Evolutionary conservation across 208 protist species (phyloP).

Genomic region (Trypanosoma scelopori): DNA sequence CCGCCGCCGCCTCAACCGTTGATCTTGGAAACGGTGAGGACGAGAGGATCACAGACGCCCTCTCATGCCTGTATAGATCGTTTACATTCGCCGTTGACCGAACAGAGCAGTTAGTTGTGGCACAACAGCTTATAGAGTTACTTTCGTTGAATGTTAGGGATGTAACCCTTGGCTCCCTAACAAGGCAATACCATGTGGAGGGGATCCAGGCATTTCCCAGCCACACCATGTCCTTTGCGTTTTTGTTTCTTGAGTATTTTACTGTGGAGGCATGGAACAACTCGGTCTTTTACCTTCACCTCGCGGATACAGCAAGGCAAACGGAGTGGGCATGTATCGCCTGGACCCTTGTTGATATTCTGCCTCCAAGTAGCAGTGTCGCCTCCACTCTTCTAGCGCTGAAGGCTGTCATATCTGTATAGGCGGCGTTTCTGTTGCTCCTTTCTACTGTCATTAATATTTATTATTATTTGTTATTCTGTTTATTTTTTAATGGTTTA

Average conservation of each 20-base stretch:
- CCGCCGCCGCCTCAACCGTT: background rate
- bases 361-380: constrained; percentile 18
- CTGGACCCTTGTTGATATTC: constrained; percentile 23
- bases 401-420: constrained; percentile 14
- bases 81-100: constrained; percentile 23
- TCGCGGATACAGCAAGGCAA: constrained; percentile 21
- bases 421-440: constrained; percentile 16
- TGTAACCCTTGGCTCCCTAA: constrained; percentile 16
- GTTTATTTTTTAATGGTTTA: constrained; percentile 4
- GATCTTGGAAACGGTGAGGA: background rate
- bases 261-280: constrained; percentile 79
- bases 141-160: constrained; percentile 11
- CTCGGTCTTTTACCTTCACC: constrained; percentile 40
- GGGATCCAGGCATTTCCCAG: background rate
- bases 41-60: constrained; percentile 15
- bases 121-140: constrained; percentile 12
- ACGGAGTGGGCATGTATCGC: constrained; percentile 21
- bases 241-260: constrained; percentile 58
- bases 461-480: constrained; percentile 17
- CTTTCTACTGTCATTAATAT: constrained; percentile 15
- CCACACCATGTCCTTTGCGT: constrained; percentile 18
- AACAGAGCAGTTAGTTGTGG: constrained; percentile 19
- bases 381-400: constrained; percentile 20
- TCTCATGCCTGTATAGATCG: constrained; percentile 30
- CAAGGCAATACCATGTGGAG: constrained; percentile 5